These are phyloP conservation scores for Rhazya stricta DNA, from an alignment of 257 asterid genomes.

Conservation along the genomic window DNA sequence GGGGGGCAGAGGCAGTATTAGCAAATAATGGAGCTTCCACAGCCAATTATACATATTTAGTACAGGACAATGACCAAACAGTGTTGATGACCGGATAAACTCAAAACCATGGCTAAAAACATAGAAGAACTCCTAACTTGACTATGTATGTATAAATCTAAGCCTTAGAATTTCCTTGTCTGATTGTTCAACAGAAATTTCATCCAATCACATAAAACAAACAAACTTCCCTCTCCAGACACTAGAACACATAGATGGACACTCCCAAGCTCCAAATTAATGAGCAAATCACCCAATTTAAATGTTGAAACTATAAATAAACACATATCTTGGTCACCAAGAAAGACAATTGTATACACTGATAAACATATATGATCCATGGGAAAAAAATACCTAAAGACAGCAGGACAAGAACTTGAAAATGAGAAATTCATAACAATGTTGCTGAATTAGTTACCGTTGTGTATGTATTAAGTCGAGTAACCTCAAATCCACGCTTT, in stretches of 20 bases:
- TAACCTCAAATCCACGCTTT: constrained; percentile 84
- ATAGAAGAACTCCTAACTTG: background rate
- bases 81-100: background rate
- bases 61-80: background rate
- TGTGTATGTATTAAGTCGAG: constrained; percentile 84
- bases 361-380: background rate
- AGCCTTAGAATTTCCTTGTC: background rate
- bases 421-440: background rate
- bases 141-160: background rate
- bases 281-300: background rate
- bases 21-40: background rate
- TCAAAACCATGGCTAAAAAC: background rate
- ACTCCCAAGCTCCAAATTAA: background rate
- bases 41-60: background rate
- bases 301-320: background rate
- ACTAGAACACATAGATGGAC: background rate
- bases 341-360: background rate
- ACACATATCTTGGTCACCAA: background rate
- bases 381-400: background rate
- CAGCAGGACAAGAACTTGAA: constrained; percentile 1
- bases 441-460: constrained; percentile 48
- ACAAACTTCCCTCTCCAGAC: background rate
- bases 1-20: background rate
- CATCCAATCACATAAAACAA: background rate
- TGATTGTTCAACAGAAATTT: background rate